A percentile compares a stretch with the other conserved stretches of the same genome.
These are phyloP conservation scores for Sarocladiaceae sp. DNA, from an alignment of 2,329 filamentous ascomycete genomes.

Conservation along the genomic window DNA sequence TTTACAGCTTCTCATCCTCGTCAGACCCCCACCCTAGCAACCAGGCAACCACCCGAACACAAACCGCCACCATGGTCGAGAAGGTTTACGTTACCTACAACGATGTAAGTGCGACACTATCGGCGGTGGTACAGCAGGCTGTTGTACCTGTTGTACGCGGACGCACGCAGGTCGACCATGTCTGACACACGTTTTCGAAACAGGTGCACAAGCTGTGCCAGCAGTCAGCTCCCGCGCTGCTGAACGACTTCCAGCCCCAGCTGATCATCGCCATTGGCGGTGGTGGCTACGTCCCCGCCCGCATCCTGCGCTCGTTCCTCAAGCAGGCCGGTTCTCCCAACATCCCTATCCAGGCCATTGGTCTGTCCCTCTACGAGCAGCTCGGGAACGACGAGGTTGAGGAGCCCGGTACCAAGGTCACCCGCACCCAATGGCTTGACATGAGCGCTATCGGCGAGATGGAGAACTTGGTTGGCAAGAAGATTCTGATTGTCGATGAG, in stretches of 20 bases:
- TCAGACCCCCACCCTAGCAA: not conserved
- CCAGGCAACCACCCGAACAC: slow-evolving; percentile 3
- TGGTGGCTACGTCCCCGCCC: slow-evolving; percentile 93
- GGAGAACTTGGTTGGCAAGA: slow-evolving; percentile 85
- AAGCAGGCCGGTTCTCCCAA: slow-evolving; percentile 83
- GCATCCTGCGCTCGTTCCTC: slow-evolving; percentile 96
- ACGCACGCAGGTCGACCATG: slow-evolving; percentile 10
- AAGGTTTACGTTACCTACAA: slow-evolving; percentile 92
- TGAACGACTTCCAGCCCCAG: slow-evolving; percentile 83
- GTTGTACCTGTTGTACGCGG: no score
- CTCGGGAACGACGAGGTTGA: slow-evolving; percentile 60
- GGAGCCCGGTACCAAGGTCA: slow-evolving; percentile 85
- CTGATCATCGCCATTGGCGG: slow-evolving; percentile 98
- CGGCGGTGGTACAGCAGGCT: slow-evolving; percentile 1
- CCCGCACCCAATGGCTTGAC: slow-evolving; percentile 97
- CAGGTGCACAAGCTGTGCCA: slow-evolving; percentile 98
- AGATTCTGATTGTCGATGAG: slow-evolving; percentile 89
- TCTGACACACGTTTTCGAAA: slow-evolving; percentile 14
- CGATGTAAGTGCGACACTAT: slow-evolving; percentile 55
- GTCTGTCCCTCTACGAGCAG: slow-evolving; percentile 91
- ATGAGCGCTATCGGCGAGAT: slow-evolving; percentile 77
- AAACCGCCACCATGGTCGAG: slow-evolving; percentile 62
- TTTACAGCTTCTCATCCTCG: not conserved
- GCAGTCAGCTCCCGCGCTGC: slow-evolving; percentile 73
- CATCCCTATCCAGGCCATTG: slow-evolving; percentile 98